A percentile compares a stretch with the other conserved stretches of the same genome.
Evolutionary conservation across 2,329 filamentous ascomycete species (phyloP).

Genomic region (Fusarium staphyleae): DNA sequence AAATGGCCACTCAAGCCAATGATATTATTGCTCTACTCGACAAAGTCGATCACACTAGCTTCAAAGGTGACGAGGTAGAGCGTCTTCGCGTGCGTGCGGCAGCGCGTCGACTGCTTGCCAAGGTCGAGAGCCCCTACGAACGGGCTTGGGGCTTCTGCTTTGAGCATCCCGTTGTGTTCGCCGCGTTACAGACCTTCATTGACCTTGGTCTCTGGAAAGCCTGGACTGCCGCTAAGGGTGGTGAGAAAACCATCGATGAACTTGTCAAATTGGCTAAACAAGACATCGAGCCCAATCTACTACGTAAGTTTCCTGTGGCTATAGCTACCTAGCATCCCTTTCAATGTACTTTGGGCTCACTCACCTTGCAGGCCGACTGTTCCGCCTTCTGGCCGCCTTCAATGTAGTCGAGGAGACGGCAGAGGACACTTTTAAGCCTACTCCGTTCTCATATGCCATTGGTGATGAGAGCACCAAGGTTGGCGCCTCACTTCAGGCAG

Average conservation of each 20-base stretch:
- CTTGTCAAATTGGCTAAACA: slow-evolving; percentile 9
- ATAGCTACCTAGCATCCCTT: no score
- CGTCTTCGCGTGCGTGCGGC: slow-evolving; percentile 25
- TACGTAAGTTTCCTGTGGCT: slow-evolving; percentile 4
- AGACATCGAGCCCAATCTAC: slow-evolving; percentile 17
- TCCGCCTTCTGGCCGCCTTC: slow-evolving; percentile 28
- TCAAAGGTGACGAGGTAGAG: slow-evolving; percentile 22
- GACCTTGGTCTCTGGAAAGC: slow-evolving; percentile 24
- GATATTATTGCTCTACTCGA: slow-evolving; percentile 18
- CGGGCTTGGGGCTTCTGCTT: slow-evolving; percentile 31
- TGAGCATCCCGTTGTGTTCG: slow-evolving; percentile 26
- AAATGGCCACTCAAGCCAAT: slow-evolving; percentile 2
- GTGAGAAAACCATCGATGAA: slow-evolving; percentile 22
- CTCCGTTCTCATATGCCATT: slow-evolving; percentile 21
- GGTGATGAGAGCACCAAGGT: slow-evolving; percentile 33
- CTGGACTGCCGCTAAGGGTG: slow-evolving; percentile 14
- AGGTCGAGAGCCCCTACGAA: slow-evolving; percentile 24
- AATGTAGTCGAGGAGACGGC: slow-evolving; percentile 24
- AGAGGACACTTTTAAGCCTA: slow-evolving; percentile 27
- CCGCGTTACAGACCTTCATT: slow-evolving; percentile 21
- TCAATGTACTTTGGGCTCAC: no score
- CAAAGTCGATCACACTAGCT: slow-evolving; percentile 1
- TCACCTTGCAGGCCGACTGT: slow-evolving; percentile 5
- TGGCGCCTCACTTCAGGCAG: slow-evolving; percentile 25
- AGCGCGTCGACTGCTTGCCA: slow-evolving; percentile 15